Conservation (phyloP, 495 filamentous ascomycete genomes). For the Xylaria scruposa region DNA sequence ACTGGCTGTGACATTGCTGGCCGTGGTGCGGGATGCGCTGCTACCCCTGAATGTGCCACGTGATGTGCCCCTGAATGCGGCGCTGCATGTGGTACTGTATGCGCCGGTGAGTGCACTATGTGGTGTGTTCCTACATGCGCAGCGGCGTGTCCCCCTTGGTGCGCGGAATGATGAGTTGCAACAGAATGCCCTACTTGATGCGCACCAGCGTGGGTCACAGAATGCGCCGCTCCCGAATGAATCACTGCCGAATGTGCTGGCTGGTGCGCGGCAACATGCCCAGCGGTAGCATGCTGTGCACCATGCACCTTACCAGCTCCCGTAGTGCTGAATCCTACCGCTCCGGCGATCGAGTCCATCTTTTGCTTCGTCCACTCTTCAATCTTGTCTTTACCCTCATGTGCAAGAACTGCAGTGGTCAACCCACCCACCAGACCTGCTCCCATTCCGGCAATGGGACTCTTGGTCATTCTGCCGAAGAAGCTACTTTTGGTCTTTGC, state of each 20-base stretch:
- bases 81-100: background rate
- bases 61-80: background rate
- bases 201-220: background rate
- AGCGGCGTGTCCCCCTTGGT: background rate
- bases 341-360: constrained; percentile 19
- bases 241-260: background rate
- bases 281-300: background rate
- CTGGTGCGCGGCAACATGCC: background rate
- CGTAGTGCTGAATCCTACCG: background rate
- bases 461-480: constrained; percentile 25
- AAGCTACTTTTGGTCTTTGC: constrained; percentile 17
- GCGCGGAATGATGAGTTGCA: background rate
- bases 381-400: constrained; percentile 26
- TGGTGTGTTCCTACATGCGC: constrained; percentile 1
- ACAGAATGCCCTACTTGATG: constrained; percentile 6
- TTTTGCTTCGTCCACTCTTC: constrained; percentile 24
- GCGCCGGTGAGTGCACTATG: background rate
- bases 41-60: constrained; percentile 7
- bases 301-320: constrained; percentile 11
- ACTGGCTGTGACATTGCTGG: background rate
- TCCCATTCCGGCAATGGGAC: constrained; percentile 10
- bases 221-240: background rate
- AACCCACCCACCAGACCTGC: constrained; percentile 17
- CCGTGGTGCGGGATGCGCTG: background rate
- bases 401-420: constrained; percentile 1